Base-by-base conservation (phyloP, 2,329 filamentous ascomycete species). In the Neopestalotiopsis sp. region DNA sequence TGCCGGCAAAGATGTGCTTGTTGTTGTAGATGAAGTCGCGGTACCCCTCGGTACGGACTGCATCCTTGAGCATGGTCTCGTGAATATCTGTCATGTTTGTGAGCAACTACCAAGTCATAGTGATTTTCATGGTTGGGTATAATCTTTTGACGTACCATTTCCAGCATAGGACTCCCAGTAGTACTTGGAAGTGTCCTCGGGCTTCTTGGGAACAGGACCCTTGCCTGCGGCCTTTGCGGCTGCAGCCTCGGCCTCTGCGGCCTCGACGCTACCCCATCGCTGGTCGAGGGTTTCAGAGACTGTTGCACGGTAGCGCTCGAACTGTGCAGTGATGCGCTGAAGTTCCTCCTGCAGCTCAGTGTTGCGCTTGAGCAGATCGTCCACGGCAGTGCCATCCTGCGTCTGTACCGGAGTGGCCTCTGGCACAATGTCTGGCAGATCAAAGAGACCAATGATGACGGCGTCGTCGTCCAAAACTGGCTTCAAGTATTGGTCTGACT, bases 21-120 rank as follows among this genome's bases (percentile, higher is more conserved):
- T 98, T 94, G 73, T 91, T 89, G 82, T 98, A 97, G 76, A 98
- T 94, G 79, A 98, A 97, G 81, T 98, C 94, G 61, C 95, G 90
- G 81, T 98, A 98, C 3, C 94, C 92, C 75, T 97, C 93, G 12
- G 95, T 98, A 65, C 95, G 92, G 56, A 97, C 87, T 0, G 89
- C 86, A 77, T 98, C 95, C 79, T 97, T 97, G 71, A 98, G 87
- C 95, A 98, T 98, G 7, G 92, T 94, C 78, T 97, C 94, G 79
- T 98, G 95, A 68, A 98, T 98, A 68, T 94, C 93, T 92, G 77
- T n/a, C n/a, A 34, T 24, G 32, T 13, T 40, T 34, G 10, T 9
- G 1, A 56, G 53, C n/a, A 61, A 42, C 32, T 34, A 10, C 24
- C 24, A 28, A 28, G 24, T 28, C 24, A 28, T 28, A 28, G 24